Conservation (phyloP, 108 stramenopile species). For the Schizochytrium sp. region DNA sequence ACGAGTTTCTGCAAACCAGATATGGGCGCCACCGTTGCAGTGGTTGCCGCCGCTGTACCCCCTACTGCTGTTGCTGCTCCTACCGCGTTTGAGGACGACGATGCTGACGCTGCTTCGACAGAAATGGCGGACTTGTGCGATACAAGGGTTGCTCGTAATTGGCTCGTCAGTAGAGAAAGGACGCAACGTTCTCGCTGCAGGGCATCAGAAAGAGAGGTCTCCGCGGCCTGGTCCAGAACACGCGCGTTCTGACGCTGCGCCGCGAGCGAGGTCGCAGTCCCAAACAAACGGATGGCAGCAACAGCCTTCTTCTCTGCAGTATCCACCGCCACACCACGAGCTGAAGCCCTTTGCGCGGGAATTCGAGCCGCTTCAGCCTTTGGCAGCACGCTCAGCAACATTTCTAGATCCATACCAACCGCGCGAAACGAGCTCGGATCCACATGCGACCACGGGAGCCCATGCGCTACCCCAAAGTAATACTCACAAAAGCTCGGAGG, state of each 20-base stretch:
- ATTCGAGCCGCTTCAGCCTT: not conserved
- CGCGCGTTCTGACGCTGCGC: not conserved
- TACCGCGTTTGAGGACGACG: too few species aligned
- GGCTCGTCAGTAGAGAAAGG: not conserved
- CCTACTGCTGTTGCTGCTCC: too few species aligned
- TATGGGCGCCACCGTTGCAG: too few species aligned
- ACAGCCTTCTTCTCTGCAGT: not conserved
- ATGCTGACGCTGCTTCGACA: too few species aligned
- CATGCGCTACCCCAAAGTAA: not conserved
- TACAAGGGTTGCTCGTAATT: not conserved
- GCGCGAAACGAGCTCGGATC: not conserved
- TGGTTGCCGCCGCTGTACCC: too few species aligned
- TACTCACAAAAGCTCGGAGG: not conserved
- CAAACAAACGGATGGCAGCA: not conserved
- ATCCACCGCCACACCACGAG: not conserved
- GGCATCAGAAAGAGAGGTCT: not conserved
- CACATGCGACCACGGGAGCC: not conserved
- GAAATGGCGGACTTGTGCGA: too few species aligned
- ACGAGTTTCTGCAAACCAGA: not conserved
- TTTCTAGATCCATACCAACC: not conserved
- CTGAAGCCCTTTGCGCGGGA: not conserved
- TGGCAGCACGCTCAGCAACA: not conserved
- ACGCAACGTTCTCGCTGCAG: not conserved
- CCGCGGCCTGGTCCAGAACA: not conserved
- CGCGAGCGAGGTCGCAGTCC: not conserved